Evolutionary conservation across 2,329 filamentous ascomycete genomes (phyloP), one percentile per base, ranked within the genome.

Genomic region (Aspergillus alliaceus): DNA sequence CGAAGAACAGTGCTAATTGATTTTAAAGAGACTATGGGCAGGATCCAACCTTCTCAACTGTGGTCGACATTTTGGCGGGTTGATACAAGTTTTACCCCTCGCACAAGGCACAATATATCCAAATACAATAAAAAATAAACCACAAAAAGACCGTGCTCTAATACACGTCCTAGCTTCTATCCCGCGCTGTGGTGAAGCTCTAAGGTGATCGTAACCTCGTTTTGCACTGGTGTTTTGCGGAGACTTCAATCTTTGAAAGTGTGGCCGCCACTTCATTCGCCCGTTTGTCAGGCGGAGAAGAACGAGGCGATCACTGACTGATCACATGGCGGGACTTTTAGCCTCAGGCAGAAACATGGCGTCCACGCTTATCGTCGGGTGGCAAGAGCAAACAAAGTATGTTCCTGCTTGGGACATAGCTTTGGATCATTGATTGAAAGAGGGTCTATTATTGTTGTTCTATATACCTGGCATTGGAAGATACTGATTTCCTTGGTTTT

Each of bases 1-100:
- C 20, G 49, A 24, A 53, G 31, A 48, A 27, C 27, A 27, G 44
- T 35, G 37, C 27, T 39, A 25, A 40, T 48, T n/a, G 52, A 39
- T 20, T 18, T 27, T 1, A 44, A 46, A 51, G 44, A 53, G 57
- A 54, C 54, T 56, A 58, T 57, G 27, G 42, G 44, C 53, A 44
- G 24, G 44, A 35, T 70, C 84, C 66, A 74, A 90, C 91, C 89
- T 98, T 98, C 71, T 98, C 93, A 75, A 97, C 92, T 40, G 93
- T 98, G 60, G 93, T 98, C 84, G 93, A 84, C 95, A 98, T 98
- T 71, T 77, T 90, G 82, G 74, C 73, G 68, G 62, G 55, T 59
- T 52, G 44, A 53, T 59, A 66, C 59, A 56, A 63, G 60, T 49
- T 56, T 57, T 52, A 59, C 55, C 54, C 55, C 60, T 65, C 60